Base-by-base conservation (phyloP, 1,139 yeast species). In the Zhuliangozyma parablackwelliae region DNA sequence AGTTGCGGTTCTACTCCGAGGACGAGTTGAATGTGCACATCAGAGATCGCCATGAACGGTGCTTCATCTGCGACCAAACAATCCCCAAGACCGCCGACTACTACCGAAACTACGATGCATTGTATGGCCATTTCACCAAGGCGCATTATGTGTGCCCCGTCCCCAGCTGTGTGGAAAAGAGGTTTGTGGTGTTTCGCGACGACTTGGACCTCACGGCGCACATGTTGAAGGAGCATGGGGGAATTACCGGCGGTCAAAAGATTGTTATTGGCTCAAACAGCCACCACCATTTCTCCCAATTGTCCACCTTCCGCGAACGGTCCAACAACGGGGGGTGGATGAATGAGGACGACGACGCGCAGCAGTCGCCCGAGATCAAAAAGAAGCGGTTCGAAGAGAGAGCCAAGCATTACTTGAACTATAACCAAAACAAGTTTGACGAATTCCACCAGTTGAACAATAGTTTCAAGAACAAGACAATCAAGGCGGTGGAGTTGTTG, bases 141-240 rank as follows among this genome's bases (percentile, higher is more conserved):
- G 79, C 73, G 33, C 99, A 92, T 60, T 88, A 69, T 57, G 80
- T 82, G 10, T 92, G 99, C 60, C 70, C 74, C 29, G 84, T 85
- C n/a, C 85, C 78, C 32, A 54, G 75, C n/a, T 92, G 99, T 61
- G 63, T 90, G 35, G 97, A 90, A 40, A 80, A 85, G 56, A 83
- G 87, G 56, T 90, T 92, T 62, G 94, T 94, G 27, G 98, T 92
- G 1, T 92, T 92, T 54, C 75, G 82, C 25, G 92, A 89, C 46
- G 95, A 87, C 41, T 64, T 89, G 44, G 97, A 89, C 50, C 66
- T 92, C 36, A 82, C 87, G 35, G 94, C 95, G 2, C 98, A 92
- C 58, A 82, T 88, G 82, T 64, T 88, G 36, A 78, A 80, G 46
- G 92, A 84, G 46, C 98, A 92, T 59, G 83, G 90, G 5, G 76